Conservation (phyloP, 164 flowering plant species). For the Akebia trifoliata region DNA sequence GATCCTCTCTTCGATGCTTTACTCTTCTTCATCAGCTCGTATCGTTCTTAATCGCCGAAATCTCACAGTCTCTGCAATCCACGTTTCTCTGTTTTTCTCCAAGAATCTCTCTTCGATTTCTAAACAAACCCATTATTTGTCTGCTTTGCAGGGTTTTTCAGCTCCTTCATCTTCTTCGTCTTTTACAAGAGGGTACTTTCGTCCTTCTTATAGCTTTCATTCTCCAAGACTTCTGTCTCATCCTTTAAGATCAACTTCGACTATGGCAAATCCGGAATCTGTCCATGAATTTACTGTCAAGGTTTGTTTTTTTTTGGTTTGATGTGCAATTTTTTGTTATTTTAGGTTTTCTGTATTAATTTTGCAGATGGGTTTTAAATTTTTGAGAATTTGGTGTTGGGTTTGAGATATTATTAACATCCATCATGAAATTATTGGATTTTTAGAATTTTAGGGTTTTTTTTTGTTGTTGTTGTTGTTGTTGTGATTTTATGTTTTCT, state of each 20-base stretch:
- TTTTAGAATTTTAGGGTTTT: neutral
- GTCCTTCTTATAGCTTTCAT: neutral
- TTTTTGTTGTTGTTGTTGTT: neutral
- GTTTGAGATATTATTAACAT: neutral
- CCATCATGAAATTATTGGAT: neutral
- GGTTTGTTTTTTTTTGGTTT: slow-evolving; percentile 23
- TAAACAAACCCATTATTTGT: slow-evolving; percentile 2
- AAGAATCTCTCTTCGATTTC: neutral
- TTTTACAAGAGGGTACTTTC: neutral
- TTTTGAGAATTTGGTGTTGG: slow-evolving; percentile 4
- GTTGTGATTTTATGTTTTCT: neutral
- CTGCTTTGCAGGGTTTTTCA: neutral
- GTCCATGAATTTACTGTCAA: slow-evolving; percentile 58
- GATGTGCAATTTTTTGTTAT: neutral
- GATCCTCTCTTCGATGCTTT: neutral
- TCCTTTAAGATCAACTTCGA: slow-evolving; percentile 10
- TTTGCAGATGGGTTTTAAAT: neutral
- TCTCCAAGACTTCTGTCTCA: slow-evolving; percentile 6
- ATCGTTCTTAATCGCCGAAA: slow-evolving; percentile 5
- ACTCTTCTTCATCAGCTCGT: neutral
- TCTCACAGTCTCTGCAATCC: neutral
- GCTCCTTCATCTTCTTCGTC: slow-evolving; percentile 3
- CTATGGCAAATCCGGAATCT: slow-evolving; percentile 41
- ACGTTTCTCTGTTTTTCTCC: neutral
- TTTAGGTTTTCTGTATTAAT: too few relatives aligned